Conservation (phyloP, 441 rosid species). For the Populus trichocarpa region DNA sequence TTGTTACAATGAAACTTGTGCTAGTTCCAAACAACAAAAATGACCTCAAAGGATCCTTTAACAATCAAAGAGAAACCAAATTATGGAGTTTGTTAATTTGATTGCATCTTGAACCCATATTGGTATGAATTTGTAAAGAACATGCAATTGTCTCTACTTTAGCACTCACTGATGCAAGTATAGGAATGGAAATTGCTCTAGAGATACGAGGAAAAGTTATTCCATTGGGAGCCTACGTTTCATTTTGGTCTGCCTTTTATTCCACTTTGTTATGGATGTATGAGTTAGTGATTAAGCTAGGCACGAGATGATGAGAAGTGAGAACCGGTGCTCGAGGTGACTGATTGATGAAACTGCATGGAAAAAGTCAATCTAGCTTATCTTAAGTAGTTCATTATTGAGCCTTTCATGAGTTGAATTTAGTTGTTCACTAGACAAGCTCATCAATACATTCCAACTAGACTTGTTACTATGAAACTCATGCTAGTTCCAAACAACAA, state of each 20-base stretch:
- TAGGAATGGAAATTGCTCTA: not conserved
- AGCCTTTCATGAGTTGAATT: not conserved
- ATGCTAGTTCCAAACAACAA: not conserved
- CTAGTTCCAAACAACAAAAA: not conserved
- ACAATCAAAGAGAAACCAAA: not conserved
- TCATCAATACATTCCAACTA: not conserved
- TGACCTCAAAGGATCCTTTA: not conserved
- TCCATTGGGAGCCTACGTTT: not conserved
- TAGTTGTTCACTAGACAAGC: too few species aligned
- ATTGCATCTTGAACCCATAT: not conserved
- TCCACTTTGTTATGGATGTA: not conserved
- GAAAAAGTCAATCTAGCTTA: not conserved
- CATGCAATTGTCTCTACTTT: not conserved
- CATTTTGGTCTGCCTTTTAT: not conserved
- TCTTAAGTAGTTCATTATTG: not conserved
- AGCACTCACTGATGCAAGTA: not conserved
- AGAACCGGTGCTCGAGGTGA: not conserved
- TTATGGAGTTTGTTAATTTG: not conserved
- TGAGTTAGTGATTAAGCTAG: not conserved
- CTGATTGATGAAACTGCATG: not conserved
- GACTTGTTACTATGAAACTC: not conserved
- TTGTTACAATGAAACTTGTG: not conserved
- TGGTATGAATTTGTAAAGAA: not conserved
- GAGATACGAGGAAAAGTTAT: not conserved
- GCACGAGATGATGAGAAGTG: not conserved